Evolutionary conservation across 2,329 filamentous ascomycete species (phyloP).

Genomic region (Elsinoe batatas): DNA sequence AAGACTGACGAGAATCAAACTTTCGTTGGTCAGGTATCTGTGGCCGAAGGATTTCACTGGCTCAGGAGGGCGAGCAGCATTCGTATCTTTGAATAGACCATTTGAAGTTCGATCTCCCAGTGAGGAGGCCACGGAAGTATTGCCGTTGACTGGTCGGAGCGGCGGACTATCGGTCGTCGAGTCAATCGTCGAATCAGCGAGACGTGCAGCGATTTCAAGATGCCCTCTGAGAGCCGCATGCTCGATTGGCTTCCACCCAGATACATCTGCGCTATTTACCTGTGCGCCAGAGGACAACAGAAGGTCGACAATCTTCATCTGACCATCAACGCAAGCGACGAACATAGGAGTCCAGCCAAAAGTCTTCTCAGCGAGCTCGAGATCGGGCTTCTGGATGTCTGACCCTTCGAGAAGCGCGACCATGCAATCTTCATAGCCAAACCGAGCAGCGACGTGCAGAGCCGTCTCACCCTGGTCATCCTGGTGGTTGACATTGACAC

Average conservation of each 20-base stretch:
- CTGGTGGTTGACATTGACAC: conserved; percentile 87
- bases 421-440: conserved; percentile 74
- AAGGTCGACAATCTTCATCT: conserved; percentile 62
- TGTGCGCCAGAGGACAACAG: conserved; percentile 72
- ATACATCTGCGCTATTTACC: conserved; percentile 64
- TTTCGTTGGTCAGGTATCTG: conserved; percentile 80
- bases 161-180: conserved; percentile 24
- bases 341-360: conserved; percentile 96
- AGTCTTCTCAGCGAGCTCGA: conserved; percentile 69
- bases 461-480: conserved; percentile 86
- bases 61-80: conserved; percentile 45
- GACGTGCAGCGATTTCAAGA: conserved; percentile 62
- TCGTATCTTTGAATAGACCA: conserved; percentile 30
- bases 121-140: conserved; percentile 39
- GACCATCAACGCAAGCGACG: conserved; percentile 82
- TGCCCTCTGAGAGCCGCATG: conserved; percentile 87
- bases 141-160: conserved; percentile 16
- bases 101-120: conserved; percentile 38
- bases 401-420: conserved; percentile 63
- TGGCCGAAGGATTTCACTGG: conserved; percentile 94
- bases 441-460: conserved; percentile 81
- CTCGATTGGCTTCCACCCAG: conserved; percentile 88
- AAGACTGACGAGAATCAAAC: conserved; percentile 82
- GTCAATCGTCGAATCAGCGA: conserved; percentile 48
- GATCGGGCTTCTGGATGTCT: conserved; percentile 58